Conservation (phyloP, 345 rosid species). For the Moricandia moricandioides region DNA sequence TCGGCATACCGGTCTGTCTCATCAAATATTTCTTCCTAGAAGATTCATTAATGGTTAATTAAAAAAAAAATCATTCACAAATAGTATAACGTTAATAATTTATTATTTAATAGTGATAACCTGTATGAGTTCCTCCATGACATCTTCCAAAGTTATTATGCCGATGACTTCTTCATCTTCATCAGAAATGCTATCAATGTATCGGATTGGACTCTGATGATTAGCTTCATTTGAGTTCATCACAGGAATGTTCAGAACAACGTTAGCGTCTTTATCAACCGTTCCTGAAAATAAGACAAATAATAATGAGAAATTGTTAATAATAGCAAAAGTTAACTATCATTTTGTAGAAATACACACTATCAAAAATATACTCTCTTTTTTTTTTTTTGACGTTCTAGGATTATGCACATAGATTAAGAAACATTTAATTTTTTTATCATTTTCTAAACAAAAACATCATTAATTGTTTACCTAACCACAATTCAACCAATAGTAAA, state of each 20-base stretch:
- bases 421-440: too few species aligned
- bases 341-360: too few species aligned
- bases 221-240: conserved; percentile 23
- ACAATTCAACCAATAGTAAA: too few species aligned
- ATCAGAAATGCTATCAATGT: conserved; percentile 32
- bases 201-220: conserved; percentile 27
- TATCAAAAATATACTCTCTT: too few species aligned
- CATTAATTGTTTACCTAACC: too few species aligned
- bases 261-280: conserved; percentile 15
- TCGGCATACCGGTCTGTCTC: conserved; percentile 70
- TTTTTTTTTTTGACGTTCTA: too few species aligned
- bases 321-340: too few species aligned
- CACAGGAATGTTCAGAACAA: conserved; percentile 30
- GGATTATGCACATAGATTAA: too few species aligned
- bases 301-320: too few species aligned
- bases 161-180: conserved; percentile 61
- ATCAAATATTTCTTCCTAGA: conserved; percentile 75
- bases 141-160: conserved; percentile 88
- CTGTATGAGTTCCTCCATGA: conserved; percentile 81
- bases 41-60: background rate
- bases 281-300: background rate
- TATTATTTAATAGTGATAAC: conserved; percentile 29
- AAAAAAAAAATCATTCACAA: background rate
- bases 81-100: background rate
- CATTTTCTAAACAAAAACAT: too few species aligned